Evolutionary conservation across 805 yeast species (phyloP), one percentile per base, ranked within the genome.

Genomic region (Ogataea methylovora): DNA sequence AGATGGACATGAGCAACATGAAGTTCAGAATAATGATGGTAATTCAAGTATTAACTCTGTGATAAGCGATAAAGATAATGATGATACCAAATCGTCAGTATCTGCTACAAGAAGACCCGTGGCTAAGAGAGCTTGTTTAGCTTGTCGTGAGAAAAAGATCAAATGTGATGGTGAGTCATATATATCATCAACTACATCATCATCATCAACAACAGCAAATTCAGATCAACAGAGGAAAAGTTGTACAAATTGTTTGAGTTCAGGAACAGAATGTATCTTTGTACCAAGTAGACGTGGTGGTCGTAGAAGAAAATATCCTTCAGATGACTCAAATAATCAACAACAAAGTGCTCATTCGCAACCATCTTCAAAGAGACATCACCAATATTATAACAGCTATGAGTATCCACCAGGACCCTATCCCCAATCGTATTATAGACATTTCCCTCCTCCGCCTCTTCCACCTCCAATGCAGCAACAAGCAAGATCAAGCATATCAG

Each of bases 61-160:
- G n/a, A n/a, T n/a, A n/a, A n/a, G n/a, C n/a, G n/a, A n/a, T n/a
- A n/a, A n/a, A n/a, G n/a, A n/a, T n/a, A n/a, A n/a, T n/a, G n/a
- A n/a, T n/a, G n/a, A n/a, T n/a, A n/a, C n/a, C n/a, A n/a, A n/a
- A n/a, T n/a, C n/a, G n/a, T n/a, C n/a, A n/a, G 16, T 13, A 10
- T 11, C 5, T 13, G 14, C 24, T 8, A 12, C 16, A n/a, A 61
- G 63, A 39, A 55, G 77, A 17, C 60, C 68, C 5, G 83, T 76
- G 2, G 79, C 82, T 0, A 62, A 71, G 38, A 59, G 78, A 30
- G 84, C 84, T 0, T 77, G 84, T 49, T 56, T 78, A 5, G 64
- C 75, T 4, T 77, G 84, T 39, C 69, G 84, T 27, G 80, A 73
- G 44, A 75, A 73, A 56, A 77, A 78, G 45, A 65, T 77, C 41